Conservation (phyloP, 805 yeast species). For the Starmera caribaea region DNA sequence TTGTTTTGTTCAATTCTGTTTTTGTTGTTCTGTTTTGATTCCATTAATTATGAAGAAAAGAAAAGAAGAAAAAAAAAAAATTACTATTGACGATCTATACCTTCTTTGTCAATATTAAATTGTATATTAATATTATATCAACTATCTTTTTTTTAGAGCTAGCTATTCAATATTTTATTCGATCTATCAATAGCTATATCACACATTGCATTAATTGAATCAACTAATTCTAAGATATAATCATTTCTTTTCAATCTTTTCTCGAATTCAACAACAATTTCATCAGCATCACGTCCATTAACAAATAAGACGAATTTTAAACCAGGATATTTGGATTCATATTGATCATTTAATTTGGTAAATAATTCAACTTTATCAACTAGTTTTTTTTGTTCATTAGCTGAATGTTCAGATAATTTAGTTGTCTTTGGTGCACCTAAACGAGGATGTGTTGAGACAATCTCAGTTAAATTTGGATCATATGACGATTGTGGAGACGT, state of each 20-base stretch:
- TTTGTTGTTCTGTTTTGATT: not conserved
- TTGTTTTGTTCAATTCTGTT: not conserved
- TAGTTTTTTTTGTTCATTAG: conserved; percentile 61
- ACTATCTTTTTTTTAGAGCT: not conserved
- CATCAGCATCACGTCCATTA: conserved; percentile 64
- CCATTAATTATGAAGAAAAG: not conserved
- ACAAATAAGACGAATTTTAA: conserved; percentile 83
- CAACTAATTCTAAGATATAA: conserved; percentile 42
- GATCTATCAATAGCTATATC: conserved; percentile 82
- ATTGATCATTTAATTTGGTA: conserved; percentile 41
- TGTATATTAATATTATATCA: not conserved
- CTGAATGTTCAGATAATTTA: conserved; percentile 54
- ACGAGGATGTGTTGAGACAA: conserved; percentile 88
- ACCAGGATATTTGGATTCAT: conserved; percentile 61
- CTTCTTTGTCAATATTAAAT: not conserved
- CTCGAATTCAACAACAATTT: conserved; percentile 55
- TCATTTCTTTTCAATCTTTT: conserved; percentile 48
- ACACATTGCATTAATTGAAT: conserved; percentile 83
- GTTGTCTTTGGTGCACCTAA: conserved; percentile 52
- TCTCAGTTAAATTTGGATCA: conserved; percentile 23
- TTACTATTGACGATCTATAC: not conserved
- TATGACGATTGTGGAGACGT: not conserved
- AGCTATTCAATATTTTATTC: conserved; percentile 21
- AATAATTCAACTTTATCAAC: conserved; percentile 40
- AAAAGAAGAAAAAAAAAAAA: not conserved